These are phyloP conservation scores for Arabidopsis suecica DNA, from an alignment of 345 rosid genomes.

Conservation along the genomic window DNA sequence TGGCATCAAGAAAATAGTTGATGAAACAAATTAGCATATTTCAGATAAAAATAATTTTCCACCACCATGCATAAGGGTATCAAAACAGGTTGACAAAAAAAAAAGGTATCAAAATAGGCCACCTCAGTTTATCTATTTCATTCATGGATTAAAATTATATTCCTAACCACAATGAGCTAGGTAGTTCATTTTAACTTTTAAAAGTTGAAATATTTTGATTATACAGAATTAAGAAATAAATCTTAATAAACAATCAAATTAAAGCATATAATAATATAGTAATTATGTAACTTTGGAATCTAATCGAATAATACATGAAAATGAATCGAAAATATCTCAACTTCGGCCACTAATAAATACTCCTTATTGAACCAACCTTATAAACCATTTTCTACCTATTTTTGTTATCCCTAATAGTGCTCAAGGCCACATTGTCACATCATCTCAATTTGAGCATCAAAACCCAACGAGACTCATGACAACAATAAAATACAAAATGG, in stretches of 20 bases:
- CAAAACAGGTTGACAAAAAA: conserved; percentile 1
- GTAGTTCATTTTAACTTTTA: not conserved
- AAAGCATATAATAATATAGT: not conserved
- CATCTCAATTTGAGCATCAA: conserved; percentile 4
- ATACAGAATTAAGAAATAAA: not conserved
- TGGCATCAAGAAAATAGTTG: not conserved
- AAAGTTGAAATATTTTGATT: not conserved
- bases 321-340: not conserved
- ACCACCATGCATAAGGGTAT: conserved; percentile 15
- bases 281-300: not conserved
- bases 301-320: not conserved
- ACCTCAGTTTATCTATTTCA: conserved; percentile 8
- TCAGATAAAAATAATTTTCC: not conserved
- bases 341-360: not conserved
- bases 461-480: conserved; percentile 1
- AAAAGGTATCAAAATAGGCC: conserved; percentile 30
- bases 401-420: conserved; percentile 10
- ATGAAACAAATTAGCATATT: too few species aligned
- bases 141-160: not conserved
- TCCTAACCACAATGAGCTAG: conserved; percentile 8
- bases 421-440: conserved; percentile 36
- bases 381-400: conserved; percentile 12
- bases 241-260: not conserved
- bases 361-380: conserved; percentile 21
- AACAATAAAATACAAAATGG: not conserved